phyloP scores from a whole-genome alignment of 768 basidiomycete species.

The Suillus brevipes region DNA sequence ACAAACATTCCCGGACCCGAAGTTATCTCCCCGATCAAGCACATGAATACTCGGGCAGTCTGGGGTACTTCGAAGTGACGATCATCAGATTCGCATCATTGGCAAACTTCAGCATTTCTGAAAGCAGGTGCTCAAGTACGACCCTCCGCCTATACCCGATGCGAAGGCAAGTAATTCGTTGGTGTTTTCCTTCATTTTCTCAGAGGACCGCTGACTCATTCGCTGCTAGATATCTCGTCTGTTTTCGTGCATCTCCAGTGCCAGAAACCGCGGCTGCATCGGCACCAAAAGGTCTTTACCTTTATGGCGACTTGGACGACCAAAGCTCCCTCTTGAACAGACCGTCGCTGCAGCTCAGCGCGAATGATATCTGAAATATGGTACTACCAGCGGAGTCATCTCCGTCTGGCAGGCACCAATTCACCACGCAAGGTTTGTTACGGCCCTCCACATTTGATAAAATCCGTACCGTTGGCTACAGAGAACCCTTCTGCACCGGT shows the following conservation, averaged over 20 bases:
- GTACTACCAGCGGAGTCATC: background rate
- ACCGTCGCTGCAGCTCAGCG: conserved; percentile 17
- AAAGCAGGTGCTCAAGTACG: conserved; percentile 65
- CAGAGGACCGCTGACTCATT: conserved; percentile 32
- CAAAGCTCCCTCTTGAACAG: conserved; percentile 44
- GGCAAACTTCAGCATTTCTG: conserved; percentile 80
- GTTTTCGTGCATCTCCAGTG: conserved; percentile 26
- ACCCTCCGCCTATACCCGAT: conserved; percentile 63
- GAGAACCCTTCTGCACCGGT: background rate
- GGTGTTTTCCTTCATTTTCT: conserved; percentile 24
- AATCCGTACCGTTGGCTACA: background rate
- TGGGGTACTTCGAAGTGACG: conserved; percentile 68
- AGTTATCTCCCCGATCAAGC: conserved; percentile 32
- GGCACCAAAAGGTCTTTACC: conserved; percentile 86
- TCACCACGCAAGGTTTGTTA: conserved; percentile 20
- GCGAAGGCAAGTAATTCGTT: conserved; percentile 31
- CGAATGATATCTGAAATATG: conserved; percentile 8
- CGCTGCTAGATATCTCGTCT: conserved; percentile 26
- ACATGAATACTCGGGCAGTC: conserved; percentile 47
- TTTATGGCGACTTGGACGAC: conserved; percentile 72
- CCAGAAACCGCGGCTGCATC: conserved; percentile 42
- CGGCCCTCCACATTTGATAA: background rate
- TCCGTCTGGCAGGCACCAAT: conserved; percentile 3
- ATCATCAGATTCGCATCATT: conserved; percentile 84
- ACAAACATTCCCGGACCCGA: background rate